Conservation (phyloP, 768 basidiomycete genomes). For the Amanita brunnescens region DNA sequence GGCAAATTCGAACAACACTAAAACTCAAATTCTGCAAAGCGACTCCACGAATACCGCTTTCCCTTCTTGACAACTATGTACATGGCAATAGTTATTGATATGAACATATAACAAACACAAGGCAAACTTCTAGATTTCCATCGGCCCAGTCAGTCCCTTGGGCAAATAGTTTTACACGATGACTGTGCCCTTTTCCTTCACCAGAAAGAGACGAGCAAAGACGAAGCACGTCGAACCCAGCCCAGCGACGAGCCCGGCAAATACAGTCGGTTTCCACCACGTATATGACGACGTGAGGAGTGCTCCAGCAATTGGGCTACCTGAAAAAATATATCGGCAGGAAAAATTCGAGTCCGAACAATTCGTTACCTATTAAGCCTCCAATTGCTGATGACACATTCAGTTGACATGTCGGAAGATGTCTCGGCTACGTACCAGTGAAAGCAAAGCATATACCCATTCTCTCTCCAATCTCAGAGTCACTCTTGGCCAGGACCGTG, state of each 20-base stretch:
- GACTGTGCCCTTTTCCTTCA: neutral
- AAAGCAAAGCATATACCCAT: slow-evolving; percentile 43
- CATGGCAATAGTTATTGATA: too few relatives aligned
- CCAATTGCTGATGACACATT: slow-evolving; percentile 24
- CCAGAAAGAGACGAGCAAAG: neutral
- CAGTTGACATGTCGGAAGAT: neutral
- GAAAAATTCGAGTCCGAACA: neutral
- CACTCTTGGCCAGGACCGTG: slow-evolving; percentile 30
- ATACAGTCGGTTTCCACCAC: slow-evolving; percentile 54
- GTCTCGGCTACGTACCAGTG: slow-evolving; percentile 26
- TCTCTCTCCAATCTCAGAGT: slow-evolving; percentile 47
- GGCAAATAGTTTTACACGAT: neutral
- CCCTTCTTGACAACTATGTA: too few relatives aligned
- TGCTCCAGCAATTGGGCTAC: slow-evolving; percentile 50
- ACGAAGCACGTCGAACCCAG: slow-evolving; percentile 12
- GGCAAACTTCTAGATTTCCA: too few relatives aligned
- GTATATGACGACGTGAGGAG: slow-evolving; percentile 40
- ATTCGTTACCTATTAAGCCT: slow-evolving; percentile 28
- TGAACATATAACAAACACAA: too few relatives aligned
- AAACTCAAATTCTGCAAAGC: slow-evolving; percentile 20
- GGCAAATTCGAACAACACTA: slow-evolving; percentile 19
- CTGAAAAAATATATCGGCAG: slow-evolving; percentile 18
- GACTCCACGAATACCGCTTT: too few relatives aligned
- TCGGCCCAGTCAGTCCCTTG: too few relatives aligned
- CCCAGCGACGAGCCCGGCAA: slow-evolving; percentile 35